A percentile compares a stretch with the other conserved stretches of the same genome.
Conservation (phyloP, 192 early-diverging fungal genomes). For the Entomortierella parvispora region DNA sequence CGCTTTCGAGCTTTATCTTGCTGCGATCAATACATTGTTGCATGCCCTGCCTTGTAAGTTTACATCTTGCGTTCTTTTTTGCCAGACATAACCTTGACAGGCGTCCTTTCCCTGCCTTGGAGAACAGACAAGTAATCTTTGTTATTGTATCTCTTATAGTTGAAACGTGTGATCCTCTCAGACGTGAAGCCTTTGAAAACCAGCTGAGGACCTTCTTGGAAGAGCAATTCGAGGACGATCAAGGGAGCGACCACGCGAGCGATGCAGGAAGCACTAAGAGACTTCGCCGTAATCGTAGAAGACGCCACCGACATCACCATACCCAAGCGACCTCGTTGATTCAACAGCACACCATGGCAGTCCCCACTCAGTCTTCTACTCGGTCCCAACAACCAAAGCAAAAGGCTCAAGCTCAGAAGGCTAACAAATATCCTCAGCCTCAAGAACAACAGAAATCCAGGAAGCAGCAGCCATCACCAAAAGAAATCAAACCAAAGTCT, state of each 20-base stretch:
- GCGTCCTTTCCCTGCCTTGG: too few relatives aligned
- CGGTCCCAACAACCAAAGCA: slow-evolving; percentile 1
- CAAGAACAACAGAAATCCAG: slow-evolving; percentile 6
- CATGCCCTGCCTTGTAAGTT: slow-evolving; percentile 53
- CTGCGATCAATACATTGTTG: slow-evolving; percentile 35
- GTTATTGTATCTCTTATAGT: slow-evolving; percentile 5
- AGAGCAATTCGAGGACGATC: slow-evolving; percentile 3
- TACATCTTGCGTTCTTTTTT: neutral
- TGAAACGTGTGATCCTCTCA: slow-evolving; percentile 46
- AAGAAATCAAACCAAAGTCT: too few relatives aligned
- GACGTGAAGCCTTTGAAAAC: slow-evolving; percentile 33
- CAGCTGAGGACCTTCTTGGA: slow-evolving; percentile 32
- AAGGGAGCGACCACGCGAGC: neutral
- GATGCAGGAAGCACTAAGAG: slow-evolving; percentile 13
- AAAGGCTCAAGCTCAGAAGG: slow-evolving; percentile 20
- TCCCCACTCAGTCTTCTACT: neutral
- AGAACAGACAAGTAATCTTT: too few relatives aligned
- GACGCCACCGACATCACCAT: slow-evolving; percentile 38
- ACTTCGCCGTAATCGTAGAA: slow-evolving; percentile 22
- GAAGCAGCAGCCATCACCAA: too few relatives aligned
- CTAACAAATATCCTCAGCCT: slow-evolving; percentile 11
- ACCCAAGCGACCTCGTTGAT: slow-evolving; percentile 23
- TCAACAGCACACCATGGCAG: slow-evolving; percentile 24
- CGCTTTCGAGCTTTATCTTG: slow-evolving; percentile 50
- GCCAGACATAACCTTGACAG: too few relatives aligned